phyloP scores from a whole-genome alignment of 768 basidiomycete genomes.

The Boletus coccyginus region DNA sequence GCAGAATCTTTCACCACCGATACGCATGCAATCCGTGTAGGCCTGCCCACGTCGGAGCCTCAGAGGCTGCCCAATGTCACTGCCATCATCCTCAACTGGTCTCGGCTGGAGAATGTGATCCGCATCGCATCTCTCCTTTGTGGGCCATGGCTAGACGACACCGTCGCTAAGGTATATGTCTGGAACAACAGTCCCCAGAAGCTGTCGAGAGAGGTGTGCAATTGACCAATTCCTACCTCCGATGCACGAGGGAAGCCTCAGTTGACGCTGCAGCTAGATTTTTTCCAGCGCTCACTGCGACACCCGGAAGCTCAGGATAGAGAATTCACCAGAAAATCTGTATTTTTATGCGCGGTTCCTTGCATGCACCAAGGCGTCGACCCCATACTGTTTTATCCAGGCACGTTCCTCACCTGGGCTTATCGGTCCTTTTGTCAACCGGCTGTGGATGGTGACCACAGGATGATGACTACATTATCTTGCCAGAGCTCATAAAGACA shows the following conservation, averaged over 20 bases:
- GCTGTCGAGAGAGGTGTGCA: conserved; percentile 42
- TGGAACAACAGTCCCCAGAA: conserved; percentile 61
- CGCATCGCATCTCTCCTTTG: conserved; percentile 55
- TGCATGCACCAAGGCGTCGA: conserved; percentile 50
- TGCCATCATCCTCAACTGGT: conserved; percentile 66
- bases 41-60: conserved; percentile 2
- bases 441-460: conserved; percentile 21
- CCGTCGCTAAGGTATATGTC: conserved; percentile 48
- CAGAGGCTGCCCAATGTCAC: conserved; percentile 42
- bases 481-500: conserved; percentile 52
- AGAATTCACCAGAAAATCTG: conserved; percentile 55
- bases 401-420: conserved; percentile 28
- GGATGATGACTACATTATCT: conserved; percentile 70
- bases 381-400: conserved; percentile 63
- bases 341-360: conserved; percentile 64
- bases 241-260: neutral
- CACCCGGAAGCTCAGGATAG: conserved; percentile 43
- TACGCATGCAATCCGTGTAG: conserved; percentile 10
- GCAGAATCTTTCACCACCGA: neutral
- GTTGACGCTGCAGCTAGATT: conserved; percentile 30
- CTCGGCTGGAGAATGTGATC: conserved; percentile 57
- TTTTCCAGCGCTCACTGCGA: conserved; percentile 44
- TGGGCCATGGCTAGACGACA: conserved; percentile 40
- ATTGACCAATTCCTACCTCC: neutral
- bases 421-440: neutral